Evolutionary conservation across 139 green algal species (phyloP).

Genomic region (Tetraselmis striata): DNA sequence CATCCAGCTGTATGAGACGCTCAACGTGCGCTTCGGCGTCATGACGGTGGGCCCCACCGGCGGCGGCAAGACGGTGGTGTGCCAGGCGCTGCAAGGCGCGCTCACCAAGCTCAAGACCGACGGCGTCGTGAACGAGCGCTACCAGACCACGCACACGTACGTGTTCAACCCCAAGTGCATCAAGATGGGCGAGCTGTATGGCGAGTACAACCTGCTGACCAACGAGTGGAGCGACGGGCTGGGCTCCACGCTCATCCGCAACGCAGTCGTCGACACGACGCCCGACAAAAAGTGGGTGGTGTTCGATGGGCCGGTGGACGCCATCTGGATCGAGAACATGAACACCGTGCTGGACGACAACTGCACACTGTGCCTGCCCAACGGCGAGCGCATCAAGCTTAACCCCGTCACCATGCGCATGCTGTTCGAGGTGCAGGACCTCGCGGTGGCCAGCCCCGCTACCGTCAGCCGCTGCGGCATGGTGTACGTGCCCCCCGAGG

Average conservation of each 20-base stretch:
- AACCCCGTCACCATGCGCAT: slow-evolving; percentile 65
- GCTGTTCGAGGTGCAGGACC: slow-evolving; percentile 80
- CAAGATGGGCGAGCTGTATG: slow-evolving; percentile 84
- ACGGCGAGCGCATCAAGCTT: slow-evolving; percentile 82
- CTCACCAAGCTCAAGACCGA: slow-evolving; percentile 33
- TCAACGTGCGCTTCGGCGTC: slow-evolving; percentile 80
- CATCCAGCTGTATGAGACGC: slow-evolving; percentile 79
- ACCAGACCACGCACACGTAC: slow-evolving; percentile 14
- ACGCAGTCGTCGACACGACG: slow-evolving; percentile 59
- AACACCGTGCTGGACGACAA: slow-evolving; percentile 80
- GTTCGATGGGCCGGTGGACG: slow-evolving; percentile 79
- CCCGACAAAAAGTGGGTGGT: slow-evolving; percentile 68
- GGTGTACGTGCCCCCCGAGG: slow-evolving; percentile 67
- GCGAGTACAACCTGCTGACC: slow-evolving; percentile 77
- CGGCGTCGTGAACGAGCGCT: slow-evolving; percentile 14
- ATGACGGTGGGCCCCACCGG: slow-evolving; percentile 77
- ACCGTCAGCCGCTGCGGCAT: slow-evolving; percentile 73
- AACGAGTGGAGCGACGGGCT: slow-evolving; percentile 84
- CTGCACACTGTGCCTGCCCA: slow-evolving; percentile 74
- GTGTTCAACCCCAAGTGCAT: slow-evolving; percentile 84
- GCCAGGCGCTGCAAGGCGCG: slow-evolving; percentile 54
- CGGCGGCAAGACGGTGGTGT: slow-evolving; percentile 67
- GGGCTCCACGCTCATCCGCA: slow-evolving; percentile 62
- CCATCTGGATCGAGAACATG: slow-evolving; percentile 83
- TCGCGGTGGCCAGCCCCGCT: slow-evolving; percentile 62